phyloP scores from a whole-genome alignment of 331 rosid species.

The Prunus yedoensis region DNA sequence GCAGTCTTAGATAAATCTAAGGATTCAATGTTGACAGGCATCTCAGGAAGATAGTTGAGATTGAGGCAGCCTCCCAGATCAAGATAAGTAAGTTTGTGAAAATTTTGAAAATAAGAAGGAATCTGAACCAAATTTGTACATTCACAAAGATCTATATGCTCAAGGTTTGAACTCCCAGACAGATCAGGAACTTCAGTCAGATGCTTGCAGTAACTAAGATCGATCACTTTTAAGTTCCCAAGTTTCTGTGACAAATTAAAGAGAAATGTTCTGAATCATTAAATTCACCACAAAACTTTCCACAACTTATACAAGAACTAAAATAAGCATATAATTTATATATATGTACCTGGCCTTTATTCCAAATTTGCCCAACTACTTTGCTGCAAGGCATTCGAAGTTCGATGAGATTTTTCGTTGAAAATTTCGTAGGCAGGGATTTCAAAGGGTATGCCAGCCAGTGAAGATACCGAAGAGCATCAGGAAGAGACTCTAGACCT shows the following conservation, averaged over 20 bases:
- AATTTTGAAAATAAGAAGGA: neutral
- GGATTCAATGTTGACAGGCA: neutral
- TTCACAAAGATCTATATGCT: neutral
- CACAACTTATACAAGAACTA: neutral
- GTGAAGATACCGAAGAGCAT: conserved; percentile 16
- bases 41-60: conserved; percentile 8
- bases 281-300: neutral
- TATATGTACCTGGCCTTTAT: conserved; percentile 11
- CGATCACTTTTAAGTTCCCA: neutral
- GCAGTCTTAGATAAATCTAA: neutral
- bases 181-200: neutral
- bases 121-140: neutral
- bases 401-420: conserved; percentile 26
- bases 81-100: neutral
- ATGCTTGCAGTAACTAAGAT: neutral
- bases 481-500: conserved; percentile 14
- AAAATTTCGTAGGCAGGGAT: conserved; percentile 37
- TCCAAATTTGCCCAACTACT: conserved; percentile 1
- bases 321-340: neutral
- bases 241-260: neutral
- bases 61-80: neutral
- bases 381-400: conserved; percentile 24
- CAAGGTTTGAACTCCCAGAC: neutral
- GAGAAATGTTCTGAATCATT: neutral
- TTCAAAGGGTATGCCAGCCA: conserved; percentile 37